These are phyloP conservation scores for Kwoniella sp. DNA, from an alignment of 768 basidiomycete species.

Conservation along the genomic window DNA sequence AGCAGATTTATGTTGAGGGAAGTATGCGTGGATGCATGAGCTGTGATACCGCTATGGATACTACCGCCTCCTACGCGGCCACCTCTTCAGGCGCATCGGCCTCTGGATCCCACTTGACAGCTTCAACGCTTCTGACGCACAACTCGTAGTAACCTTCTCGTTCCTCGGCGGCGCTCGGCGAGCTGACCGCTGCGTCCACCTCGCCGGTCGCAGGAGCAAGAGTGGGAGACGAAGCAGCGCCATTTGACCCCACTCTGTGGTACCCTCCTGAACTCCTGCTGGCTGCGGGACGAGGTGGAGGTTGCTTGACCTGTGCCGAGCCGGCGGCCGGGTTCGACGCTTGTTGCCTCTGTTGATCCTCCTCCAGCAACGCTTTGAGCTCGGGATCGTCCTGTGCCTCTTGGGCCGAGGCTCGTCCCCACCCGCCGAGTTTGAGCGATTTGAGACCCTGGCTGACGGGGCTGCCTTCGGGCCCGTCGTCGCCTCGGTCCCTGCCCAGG, in stretches of 20 bases:
- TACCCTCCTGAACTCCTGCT: slow-evolving; percentile 17
- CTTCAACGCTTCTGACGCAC: slow-evolving; percentile 71
- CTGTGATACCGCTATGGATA: too few species aligned
- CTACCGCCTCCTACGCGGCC: too few species aligned
- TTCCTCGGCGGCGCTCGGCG: too few species aligned
- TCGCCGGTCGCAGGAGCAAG: too few species aligned
- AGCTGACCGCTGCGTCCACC: too few species aligned
- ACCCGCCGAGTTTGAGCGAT: slow-evolving; percentile 26
- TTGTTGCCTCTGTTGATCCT: slow-evolving; percentile 6
- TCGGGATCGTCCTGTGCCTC: slow-evolving; percentile 28
- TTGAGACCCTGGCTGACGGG: slow-evolving; percentile 16
- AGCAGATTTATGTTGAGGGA: too few species aligned
- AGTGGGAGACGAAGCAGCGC: background rate
- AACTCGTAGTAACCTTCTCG: slow-evolving; percentile 70
- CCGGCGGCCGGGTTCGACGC: background rate
- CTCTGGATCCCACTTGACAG: slow-evolving; percentile 58
- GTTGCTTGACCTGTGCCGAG: background rate
- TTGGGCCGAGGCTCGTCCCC: slow-evolving; percentile 12
- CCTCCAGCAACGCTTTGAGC: slow-evolving; percentile 22
- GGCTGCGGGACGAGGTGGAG: background rate
- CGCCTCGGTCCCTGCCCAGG: slow-evolving; percentile 71
- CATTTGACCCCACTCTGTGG: slow-evolving; percentile 19
- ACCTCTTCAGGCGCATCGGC: too few species aligned
- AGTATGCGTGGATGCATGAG: too few species aligned
- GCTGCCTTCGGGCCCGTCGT: slow-evolving; percentile 8